These are phyloP conservation scores for Amesomyces nigricolor DNA, from an alignment of 2,329 filamentous ascomycete genomes.

Conservation along the genomic window DNA sequence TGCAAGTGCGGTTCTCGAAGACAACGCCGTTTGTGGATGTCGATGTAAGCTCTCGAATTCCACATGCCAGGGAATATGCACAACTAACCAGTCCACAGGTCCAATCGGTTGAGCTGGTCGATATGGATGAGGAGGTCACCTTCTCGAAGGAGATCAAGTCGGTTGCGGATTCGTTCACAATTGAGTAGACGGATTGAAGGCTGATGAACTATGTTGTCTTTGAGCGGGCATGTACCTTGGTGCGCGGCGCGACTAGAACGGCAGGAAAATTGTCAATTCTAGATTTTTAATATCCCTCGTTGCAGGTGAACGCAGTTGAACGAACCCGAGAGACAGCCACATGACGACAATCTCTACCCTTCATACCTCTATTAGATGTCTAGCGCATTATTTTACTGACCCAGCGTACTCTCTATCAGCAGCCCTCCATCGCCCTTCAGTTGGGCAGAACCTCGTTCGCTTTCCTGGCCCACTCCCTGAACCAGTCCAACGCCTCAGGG, in stretches of 20 bases:
- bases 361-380: neutral
- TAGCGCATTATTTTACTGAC: neutral
- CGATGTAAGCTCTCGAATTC: slow-evolving; percentile 61
- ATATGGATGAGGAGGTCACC: slow-evolving; percentile 70
- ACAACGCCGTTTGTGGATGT: slow-evolving; percentile 82
- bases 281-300: neutral
- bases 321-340: too few relatives aligned
- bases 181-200: slow-evolving; percentile 52
- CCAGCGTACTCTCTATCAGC: neutral
- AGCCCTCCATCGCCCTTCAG: neutral
- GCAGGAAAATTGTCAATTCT: slow-evolving; percentile 4
- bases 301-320: neutral
- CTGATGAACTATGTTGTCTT: neutral
- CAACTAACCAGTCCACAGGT: slow-evolving; percentile 44
- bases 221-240: slow-evolving; percentile 12
- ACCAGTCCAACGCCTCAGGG: slow-evolving; percentile 82
- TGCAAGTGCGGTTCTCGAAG: slow-evolving; percentile 87
- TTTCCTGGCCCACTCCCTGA: slow-evolving; percentile 65
- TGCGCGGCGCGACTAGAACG: slow-evolving; percentile 16
- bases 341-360: too few relatives aligned
- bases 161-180: slow-evolving; percentile 67
- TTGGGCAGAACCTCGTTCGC: slow-evolving; percentile 15
- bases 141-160: slow-evolving; percentile 81
- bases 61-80: slow-evolving; percentile 1
- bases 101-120: slow-evolving; percentile 61